Evolutionary conservation across 345 rosid genomes (phyloP), one percentile per base, ranked within the genome.

Genomic region (Camelina neglecta): DNA sequence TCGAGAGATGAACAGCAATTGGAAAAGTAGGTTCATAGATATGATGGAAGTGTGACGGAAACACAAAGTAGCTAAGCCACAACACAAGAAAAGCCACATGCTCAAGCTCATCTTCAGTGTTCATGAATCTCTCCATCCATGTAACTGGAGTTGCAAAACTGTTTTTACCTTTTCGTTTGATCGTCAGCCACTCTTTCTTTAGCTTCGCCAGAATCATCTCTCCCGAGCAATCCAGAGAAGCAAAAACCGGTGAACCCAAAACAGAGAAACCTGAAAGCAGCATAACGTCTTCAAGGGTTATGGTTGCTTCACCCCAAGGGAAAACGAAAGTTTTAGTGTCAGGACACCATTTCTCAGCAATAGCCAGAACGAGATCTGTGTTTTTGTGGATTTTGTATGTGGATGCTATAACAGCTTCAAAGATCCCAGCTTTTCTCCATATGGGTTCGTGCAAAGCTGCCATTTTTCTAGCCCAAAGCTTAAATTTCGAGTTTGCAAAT

Each of bases 261-360:
- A 23, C 24, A 23, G 24, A 23, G 24, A 23, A 23, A 23, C 24
- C 24, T 23, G 24, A 23, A 23, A 23, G 24, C 24, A 23, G 24
- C 24, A 23, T 23, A 23, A 23, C 24, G 24, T 23, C 24, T 23
- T n/a, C n/a, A n/a, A n/a, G n/a, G n/a, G n/a, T n/a, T n/a, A n/a
- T n/a, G n/a, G n/a, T n/a, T n/a, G n/a, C 81, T 78, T 85, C 91
- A 47, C 88, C 91, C 88, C 86, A 89, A 2, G 84, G 72, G n/a
- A 87, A 84, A 16, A 87, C 49, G 45, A 87, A 85, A 0, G 86
- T 63, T 6, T 82, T 83, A 3, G 88, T 85, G 5, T 77, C 74
- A 21, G 82, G 84, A 41, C 80, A 77, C 85, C 91, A 89, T 65
- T 55, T 83, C 68, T 82, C 80, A 5, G 84, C 88, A 16, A 87